Evolutionary conservation across 768 basidiomycete genomes (phyloP).

Genomic region (Boletus reticuloceps): DNA sequence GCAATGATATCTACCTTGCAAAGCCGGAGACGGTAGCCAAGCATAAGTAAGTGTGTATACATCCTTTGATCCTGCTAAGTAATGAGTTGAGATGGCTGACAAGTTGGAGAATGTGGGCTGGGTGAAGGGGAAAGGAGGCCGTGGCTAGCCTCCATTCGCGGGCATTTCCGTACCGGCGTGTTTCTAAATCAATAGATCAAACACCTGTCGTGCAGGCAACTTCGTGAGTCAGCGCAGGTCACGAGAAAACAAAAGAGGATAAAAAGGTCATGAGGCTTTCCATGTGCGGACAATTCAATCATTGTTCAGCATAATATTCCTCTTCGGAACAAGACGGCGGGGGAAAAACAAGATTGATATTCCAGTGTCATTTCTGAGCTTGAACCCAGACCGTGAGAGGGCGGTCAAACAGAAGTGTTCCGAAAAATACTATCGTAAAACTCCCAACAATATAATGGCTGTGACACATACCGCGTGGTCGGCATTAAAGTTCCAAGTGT

Average conservation of each 20-base stretch:
- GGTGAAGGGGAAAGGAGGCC: constrained; percentile 1
- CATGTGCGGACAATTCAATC: constrained; percentile 7
- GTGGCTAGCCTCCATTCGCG: constrained; percentile 3
- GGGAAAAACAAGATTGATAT: background rate
- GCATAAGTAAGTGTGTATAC: no score
- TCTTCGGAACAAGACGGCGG: background rate
- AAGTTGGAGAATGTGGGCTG: background rate
- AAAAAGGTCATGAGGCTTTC: background rate
- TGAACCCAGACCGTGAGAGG: constrained; percentile 13
- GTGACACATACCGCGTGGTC: constrained; percentile 14
- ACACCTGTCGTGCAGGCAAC: constrained; percentile 1
- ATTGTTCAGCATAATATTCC: background rate
- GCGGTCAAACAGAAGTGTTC: background rate
- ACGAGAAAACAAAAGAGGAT: constrained; percentile 1
- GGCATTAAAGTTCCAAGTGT: background rate
- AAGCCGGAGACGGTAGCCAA: background rate
- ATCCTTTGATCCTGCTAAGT: background rate
- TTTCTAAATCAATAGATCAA: constrained; percentile 10
- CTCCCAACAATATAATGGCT: background rate
- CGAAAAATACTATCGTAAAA: constrained; percentile 1
- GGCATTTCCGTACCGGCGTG: constrained; percentile 15
- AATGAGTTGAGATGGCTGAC: background rate
- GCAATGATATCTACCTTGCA: background rate
- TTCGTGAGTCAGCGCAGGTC: constrained; percentile 12
- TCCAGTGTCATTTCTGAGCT: constrained; percentile 10